Evolutionary conservation across 164 flowering plant genomes (phyloP).

Genomic region (Magnolia kwangsiensis): DNA sequence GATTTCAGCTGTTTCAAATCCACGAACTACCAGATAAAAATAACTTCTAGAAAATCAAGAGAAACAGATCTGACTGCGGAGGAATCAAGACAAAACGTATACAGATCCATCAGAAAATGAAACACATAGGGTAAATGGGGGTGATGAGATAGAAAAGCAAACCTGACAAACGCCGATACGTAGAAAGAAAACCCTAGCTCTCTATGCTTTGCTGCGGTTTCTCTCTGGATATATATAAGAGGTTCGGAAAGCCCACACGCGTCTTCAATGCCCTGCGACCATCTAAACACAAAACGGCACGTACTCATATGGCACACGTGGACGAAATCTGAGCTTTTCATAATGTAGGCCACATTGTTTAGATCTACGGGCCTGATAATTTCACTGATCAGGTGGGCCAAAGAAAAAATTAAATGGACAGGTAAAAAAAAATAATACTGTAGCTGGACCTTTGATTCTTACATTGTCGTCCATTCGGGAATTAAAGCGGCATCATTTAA

Average conservation of each 20-base stretch:
- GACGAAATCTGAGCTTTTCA: too few species aligned
- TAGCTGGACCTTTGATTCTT: too few species aligned
- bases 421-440: too few species aligned
- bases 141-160: background rate
- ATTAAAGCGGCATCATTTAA: too few species aligned
- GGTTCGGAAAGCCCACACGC: background rate
- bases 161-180: background rate
- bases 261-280: background rate
- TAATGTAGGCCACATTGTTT: too few species aligned
- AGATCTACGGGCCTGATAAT: too few species aligned
- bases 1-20: background rate
- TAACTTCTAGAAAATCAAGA: too few species aligned
- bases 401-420: too few species aligned
- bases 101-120: background rate
- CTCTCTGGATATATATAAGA: background rate
- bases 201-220: background rate
- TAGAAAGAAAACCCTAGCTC: background rate
- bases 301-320: too few species aligned
- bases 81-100: background rate
- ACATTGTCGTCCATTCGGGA: too few species aligned
- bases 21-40: background rate
- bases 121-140: background rate
- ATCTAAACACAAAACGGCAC: background rate
- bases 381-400: too few species aligned
- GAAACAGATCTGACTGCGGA: background rate